phyloP scores from a whole-genome alignment of 163 green algal genomes.

The Chloromonas sp. region DNA sequence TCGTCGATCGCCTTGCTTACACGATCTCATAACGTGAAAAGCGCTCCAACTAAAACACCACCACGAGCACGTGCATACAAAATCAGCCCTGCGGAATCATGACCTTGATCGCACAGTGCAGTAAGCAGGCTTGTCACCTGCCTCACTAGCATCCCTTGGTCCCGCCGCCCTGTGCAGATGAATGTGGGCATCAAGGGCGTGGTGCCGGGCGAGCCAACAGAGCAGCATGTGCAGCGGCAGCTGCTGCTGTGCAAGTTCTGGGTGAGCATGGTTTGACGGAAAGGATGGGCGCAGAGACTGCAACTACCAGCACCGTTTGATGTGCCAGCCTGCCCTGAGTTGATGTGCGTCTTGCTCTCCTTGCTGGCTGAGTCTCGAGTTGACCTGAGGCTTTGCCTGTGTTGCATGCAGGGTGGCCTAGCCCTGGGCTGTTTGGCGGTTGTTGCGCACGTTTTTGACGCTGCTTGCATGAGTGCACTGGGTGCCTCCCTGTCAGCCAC shows the following conservation, averaged over 20 bases:
- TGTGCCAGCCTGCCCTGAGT: neutral
- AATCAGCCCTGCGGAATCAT: too few relatives aligned
- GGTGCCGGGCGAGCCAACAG: slow-evolving; percentile 42
- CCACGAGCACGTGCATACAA: too few relatives aligned
- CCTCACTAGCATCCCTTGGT: too few relatives aligned
- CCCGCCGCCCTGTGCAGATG: slow-evolving; percentile 26
- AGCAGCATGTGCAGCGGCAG: slow-evolving; percentile 30
- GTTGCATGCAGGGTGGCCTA: slow-evolving; percentile 26
- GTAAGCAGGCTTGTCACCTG: too few relatives aligned
- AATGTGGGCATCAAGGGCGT: slow-evolving; percentile 53
- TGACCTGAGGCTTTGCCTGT: neutral
- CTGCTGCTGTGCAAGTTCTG: slow-evolving; percentile 56
- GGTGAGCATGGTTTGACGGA: slow-evolving; percentile 1
- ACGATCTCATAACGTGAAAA: too few relatives aligned
- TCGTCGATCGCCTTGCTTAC: too few relatives aligned
- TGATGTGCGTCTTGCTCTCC: neutral
- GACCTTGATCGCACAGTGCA: too few relatives aligned
- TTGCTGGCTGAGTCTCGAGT: neutral
- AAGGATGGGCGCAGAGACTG: neutral
- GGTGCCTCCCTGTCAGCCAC: slow-evolving; percentile 45
- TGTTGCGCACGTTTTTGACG: slow-evolving; percentile 37
- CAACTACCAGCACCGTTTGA: neutral
- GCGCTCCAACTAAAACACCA: too few relatives aligned
- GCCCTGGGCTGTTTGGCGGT: slow-evolving; percentile 42
- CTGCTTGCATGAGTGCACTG: slow-evolving; percentile 23